Conservation (phyloP, 2,329 filamentous ascomycete species). For the Scedosporium minutisporum region DNA sequence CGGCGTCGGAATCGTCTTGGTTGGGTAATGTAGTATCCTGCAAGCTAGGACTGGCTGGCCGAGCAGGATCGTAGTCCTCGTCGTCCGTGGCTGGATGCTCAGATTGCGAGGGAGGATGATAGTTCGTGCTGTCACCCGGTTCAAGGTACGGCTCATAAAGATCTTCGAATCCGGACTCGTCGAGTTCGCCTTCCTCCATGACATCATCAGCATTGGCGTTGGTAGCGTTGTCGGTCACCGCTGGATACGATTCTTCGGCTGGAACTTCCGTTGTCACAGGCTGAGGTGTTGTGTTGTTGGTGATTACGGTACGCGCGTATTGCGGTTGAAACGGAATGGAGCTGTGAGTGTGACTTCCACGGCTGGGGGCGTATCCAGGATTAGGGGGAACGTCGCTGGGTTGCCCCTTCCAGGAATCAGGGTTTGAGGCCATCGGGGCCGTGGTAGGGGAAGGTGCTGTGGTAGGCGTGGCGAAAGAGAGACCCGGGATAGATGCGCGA, state of each 20-base stretch:
- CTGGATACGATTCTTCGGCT: neutral
- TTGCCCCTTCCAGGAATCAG: neutral
- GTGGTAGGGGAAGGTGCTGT: neutral
- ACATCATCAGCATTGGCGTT: constrained; percentile 10
- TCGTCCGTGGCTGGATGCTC: neutral
- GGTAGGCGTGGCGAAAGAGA: constrained; percentile 11
- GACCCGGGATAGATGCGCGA: constrained; percentile 23
- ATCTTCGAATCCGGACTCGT: constrained; percentile 56
- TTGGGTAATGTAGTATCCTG: neutral
- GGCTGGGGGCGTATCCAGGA: neutral
- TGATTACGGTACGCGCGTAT: neutral
- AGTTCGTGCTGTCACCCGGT: neutral
- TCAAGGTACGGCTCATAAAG: constrained; percentile 35
- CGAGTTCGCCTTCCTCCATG: constrained; percentile 67
- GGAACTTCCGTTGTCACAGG: constrained; percentile 1
- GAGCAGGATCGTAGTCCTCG: constrained; percentile 9
- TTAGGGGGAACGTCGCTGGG: neutral
- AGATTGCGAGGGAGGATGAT: neutral
- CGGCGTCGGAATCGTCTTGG: neutral
- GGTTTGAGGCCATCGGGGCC: neutral
- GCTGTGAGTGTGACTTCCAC: neutral
- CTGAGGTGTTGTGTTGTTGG: neutral
- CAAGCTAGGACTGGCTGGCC: neutral
- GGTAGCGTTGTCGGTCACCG: neutral
- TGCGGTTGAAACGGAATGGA: neutral